Evolutionary conservation across 768 basidiomycete genomes (phyloP), one percentile per base, ranked within the genome.

Genomic region (Trametes sanguinea): DNA sequence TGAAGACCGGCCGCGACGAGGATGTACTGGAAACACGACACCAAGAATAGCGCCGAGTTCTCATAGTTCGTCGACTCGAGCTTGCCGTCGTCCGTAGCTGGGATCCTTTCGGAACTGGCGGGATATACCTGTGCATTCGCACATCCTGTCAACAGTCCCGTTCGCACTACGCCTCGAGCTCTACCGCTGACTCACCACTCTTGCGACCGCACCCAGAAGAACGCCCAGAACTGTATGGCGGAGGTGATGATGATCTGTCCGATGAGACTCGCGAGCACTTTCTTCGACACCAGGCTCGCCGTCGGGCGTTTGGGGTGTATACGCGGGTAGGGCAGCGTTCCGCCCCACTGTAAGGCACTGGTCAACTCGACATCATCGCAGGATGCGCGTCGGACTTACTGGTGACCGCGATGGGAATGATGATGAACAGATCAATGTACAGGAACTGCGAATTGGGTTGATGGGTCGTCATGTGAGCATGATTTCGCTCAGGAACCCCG

Each of bases 11-110:
- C 96, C 11, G 96, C 97, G 7, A 97, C 92, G 51, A 98, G 80
- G 69, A 98, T 93, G 74, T 99, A 99, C 76, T 99, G 97, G 86
- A 98, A 98, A 64, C 94, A 97, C 9, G 97, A 98, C 46, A 98
- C 80, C 65, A 98, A 75, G 78, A 99, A 99, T 59, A 99, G 75
- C 32, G 84, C 86, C 5, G 97, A 87, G 73, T 99, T 98, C 74
- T 98, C 97, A 69, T 84, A 95, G 72, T 95, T 98, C 44, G 77
- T 85, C 22, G 93, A 88, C 61, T 94, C 85, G 46, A 98, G 80
- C 67, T 92, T 85, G 73, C 88, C 83, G 62, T 84, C 77, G 48
- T 80, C 81, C 46, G 77, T 75, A n/a, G 6, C 71, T 69, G 29
- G 82, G 79, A 17, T 81, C 71, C 71, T 37, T 73, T 71, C 50